Evolutionary conservation across 192 early-diverging fungal species (phyloP), one percentile per base, ranked within the genome.

Genomic region (Phlyctochytrium planicorne): DNA sequence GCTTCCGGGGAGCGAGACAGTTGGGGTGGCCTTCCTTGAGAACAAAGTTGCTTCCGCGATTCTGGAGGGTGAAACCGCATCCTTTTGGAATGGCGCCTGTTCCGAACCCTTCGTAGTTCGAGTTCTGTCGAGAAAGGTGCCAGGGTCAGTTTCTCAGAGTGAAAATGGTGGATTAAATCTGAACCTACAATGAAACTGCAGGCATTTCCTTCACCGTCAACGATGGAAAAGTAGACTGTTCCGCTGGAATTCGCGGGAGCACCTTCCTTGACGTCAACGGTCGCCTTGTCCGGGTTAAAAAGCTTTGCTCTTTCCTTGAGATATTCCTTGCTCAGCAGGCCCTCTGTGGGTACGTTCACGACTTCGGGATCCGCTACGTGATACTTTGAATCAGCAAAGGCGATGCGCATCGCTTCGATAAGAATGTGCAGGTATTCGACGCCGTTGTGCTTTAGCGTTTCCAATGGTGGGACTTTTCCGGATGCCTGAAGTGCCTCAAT

Each of bases 161-260:
- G n/a, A n/a, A n/a, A 34, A 34, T 62, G 60, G 20, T 27, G 3
- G 60, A 34, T 6, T 34, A 62, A 20, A 3, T 30, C 25, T 14
- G 3, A 20, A 14, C 32, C 25, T 14, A 80, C 79, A 62, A 93
- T 89, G 69, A 91, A 91, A 72, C 85, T 87, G 77, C 90, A 92
- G 4, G 91, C 91, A 69, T 91, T 92, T 35, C 91, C 91, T 52
- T 90, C 82, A 36, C 69, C 67, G 69, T 93, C 91, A 2, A 88
- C 86, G 0, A 90, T 88, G 2, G 82, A 80, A 65, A 93, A 87
- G 66, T 90, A 90, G 2, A 93, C 90, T 2, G 91, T 93, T 65
- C 91, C 90, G 23, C 82, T 77, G 3, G 79, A 78, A n/a, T 81
- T 76, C 29, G 77, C 70, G 34, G 91, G 90, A n/a, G 70, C 72